Evolutionary conservation across 306 rosid species (phyloP).

Genomic region (Rosa multiflora): DNA sequence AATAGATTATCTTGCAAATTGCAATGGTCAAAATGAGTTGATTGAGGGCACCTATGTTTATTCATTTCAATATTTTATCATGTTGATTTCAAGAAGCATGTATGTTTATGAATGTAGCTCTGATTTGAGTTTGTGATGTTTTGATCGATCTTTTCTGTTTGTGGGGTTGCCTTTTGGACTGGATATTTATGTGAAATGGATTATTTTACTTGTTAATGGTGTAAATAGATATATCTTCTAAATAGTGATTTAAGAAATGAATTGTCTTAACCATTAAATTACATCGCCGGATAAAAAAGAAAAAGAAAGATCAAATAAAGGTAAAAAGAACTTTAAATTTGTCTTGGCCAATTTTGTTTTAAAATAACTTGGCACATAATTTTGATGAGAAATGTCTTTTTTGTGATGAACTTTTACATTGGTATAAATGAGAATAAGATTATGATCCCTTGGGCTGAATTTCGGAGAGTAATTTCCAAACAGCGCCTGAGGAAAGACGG

Average conservation of each 20-base stretch:
- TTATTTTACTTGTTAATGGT: background rate
- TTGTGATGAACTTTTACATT: no score
- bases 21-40: background rate
- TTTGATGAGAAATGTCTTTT: no score
- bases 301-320: no score
- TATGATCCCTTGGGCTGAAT: no score
- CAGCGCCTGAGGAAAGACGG: no score
- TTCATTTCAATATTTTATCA: background rate
- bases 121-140: background rate
- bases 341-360: no score
- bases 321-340: no score
- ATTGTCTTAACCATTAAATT: no score
- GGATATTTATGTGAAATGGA: background rate
- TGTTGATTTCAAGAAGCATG: background rate
- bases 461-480: no score
- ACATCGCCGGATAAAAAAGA: no score
- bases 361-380: background rate
- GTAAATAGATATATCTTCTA: background rate
- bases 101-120: background rate
- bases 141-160: background rate
- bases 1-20: background rate
- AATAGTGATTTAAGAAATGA: background rate
- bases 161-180: background rate
- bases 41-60: background rate
- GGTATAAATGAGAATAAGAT: no score